A percentile compares a stretch with the other conserved stretches of the same genome.
phyloP scores from a whole-genome alignment of 2,329 filamentous ascomycete species.

The Fusarium sp. region DNA sequence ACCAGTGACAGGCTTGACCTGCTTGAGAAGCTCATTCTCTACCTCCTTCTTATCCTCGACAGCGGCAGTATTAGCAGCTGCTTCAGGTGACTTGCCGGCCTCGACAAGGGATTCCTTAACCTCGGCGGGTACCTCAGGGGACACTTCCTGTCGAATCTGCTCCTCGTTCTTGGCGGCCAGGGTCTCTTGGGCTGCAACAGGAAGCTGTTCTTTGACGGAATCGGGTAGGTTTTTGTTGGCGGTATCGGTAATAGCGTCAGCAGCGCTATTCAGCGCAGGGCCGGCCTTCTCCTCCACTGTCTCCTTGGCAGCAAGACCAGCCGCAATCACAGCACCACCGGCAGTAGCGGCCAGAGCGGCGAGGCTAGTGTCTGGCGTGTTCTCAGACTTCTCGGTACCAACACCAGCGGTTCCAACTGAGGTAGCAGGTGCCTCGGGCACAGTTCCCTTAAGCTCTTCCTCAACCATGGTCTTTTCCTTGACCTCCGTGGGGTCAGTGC shows the following conservation, averaged over 20 bases:
- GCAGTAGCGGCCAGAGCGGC: conserved; percentile 51
- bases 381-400: conserved; percentile 63
- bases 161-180: conserved; percentile 56
- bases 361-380: conserved; percentile 50
- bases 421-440: conserved; percentile 67
- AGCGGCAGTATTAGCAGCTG: conserved; percentile 71
- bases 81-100: conserved; percentile 73
- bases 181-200: conserved; percentile 59
- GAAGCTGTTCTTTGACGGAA: conserved; percentile 60
- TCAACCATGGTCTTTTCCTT: conserved; percentile 77
- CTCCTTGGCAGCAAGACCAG: conserved; percentile 46
- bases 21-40: conserved; percentile 76
- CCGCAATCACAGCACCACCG: conserved; percentile 46
- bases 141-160: conserved; percentile 54
- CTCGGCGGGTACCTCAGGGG: conserved; percentile 62
- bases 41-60: conserved; percentile 79
- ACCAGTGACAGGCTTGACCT: conserved; percentile 57
- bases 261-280: conserved; percentile 49
- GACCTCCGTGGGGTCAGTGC: conserved; percentile 71
- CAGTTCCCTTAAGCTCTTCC: conserved; percentile 73
- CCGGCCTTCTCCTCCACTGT: conserved; percentile 50
- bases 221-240: conserved; percentile 62
- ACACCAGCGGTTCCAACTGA: conserved; percentile 64
- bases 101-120: conserved; percentile 67
- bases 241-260: conserved; percentile 50